Base-by-base conservation (phyloP, 2,329 filamentous ascomycete genomes). In the Aspergillus quadrilineatus region DNA sequence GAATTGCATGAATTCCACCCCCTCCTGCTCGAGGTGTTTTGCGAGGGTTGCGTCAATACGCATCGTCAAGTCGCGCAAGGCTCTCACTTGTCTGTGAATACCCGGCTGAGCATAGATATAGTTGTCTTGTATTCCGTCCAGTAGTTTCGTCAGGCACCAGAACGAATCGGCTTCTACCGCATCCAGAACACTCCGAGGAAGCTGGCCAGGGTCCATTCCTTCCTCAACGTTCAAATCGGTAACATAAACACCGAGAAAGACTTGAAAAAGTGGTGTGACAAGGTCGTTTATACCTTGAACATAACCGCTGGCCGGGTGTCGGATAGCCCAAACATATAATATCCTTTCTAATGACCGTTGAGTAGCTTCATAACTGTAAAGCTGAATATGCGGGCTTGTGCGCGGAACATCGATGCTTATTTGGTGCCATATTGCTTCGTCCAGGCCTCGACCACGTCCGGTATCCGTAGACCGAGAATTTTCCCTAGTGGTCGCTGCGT, bases 81-180 rank as follows among this genome's bases (percentile, higher is more conserved):
- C 90, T 34, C 88, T 84, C 34, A 99, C 94, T 72, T 99, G 94
- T 44, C 94, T 84, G 73, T 97, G 92, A 58, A 99, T 99, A 1
- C 94, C 94, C 4, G 94, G 94, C 70, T 99, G 94, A 4, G 93
- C 94, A 61, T 95, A 93, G 62, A 99, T 97, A 71, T 99, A 99
- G 70, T 99, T 96, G 72, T 99, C 94, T 73, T 99, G 94, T 60
- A 99, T 99, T 32, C 94, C 94, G 71, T 99, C 94, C n/a, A 99
- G 82, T 9, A 99, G 82, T 74, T 99, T 99, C 0, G 94, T 97
- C 59, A 99, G 79, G 73, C 94, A 99, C 94, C 94, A 99, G 73
- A 97, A 99, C 0, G 92, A 91, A 76, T 99, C 94, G 6, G 94
- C 94, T 76, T 99, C 94, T 6, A 99, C 94, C 0, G 94, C 94